Evolutionary conservation across 495 filamentous ascomycete genomes (phyloP), one percentile per base, ranked within the genome.

Genomic region (Penicillium salamii): DNA sequence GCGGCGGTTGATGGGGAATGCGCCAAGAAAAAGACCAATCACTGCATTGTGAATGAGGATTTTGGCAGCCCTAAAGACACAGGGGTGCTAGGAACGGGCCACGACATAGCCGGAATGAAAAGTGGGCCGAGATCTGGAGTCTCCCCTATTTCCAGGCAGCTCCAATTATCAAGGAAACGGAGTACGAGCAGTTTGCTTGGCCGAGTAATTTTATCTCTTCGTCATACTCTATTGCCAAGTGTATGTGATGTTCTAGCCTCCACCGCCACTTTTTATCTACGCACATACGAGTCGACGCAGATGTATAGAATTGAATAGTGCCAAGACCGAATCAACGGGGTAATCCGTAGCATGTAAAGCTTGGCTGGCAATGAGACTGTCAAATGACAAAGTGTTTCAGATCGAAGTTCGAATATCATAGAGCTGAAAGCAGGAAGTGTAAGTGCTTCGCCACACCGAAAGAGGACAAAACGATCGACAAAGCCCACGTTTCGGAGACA

Each of bases 71-170:
- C 39, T 46, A 47, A 58, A 12, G 33, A 12, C 28, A 32, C 48
- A 54, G 46, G 46, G 32, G 24, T 29, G 8, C 37, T 58, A 48
- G 52, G 47, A 48, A 51, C 55, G 52, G 55, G 37, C 55, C 51
- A 55, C 40, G 39, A 46, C 50, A 37, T 51, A 29, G 39, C 38
- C 23, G 47, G 51, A 49, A 58, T 54, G 42, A 55, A 58, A 58
- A 58, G 55, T 55, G 55, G 55, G 40, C 52, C 47, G 26, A 12
- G 17, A 49, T 46, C 46, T 41, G 39, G 38, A 35, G 41, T 32
- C 13, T 19, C 44, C 34, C 31, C 21, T 23, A 20, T 41, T 32
- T 14, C 33, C 42, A 49, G 39, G 36, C 26, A 38, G 36, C 23
- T 26, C 23, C 8, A 8, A 26, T 26, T n/a, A 26, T 26, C 23